Evolutionary conservation across 352 stramenopile species (phyloP).

Genomic region (Peronospora farinosa): DNA sequence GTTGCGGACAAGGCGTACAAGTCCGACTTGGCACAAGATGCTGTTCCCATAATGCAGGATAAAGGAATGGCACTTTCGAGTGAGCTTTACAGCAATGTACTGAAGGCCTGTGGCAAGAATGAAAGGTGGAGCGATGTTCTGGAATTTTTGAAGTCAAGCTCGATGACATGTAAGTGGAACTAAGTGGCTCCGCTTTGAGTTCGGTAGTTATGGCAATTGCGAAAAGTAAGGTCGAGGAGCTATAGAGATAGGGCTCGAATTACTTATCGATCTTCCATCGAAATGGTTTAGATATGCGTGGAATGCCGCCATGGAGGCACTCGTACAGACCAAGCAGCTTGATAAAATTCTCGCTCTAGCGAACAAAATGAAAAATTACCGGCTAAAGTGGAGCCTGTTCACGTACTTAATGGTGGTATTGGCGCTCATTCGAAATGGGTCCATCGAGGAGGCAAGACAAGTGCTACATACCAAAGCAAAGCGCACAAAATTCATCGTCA

Average conservation of each 20-base stretch:
- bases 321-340: conserved; percentile 5
- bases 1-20: conserved; percentile 12
- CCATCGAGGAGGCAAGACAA: conserved; percentile 3
- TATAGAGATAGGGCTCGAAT: conserved; percentile 2
- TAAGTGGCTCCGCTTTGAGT: conserved; percentile 6
- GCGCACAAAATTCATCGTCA: neutral
- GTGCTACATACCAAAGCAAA: conserved; percentile 5
- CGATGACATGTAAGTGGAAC: neutral
- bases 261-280: conserved; percentile 7
- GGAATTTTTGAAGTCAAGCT: conserved; percentile 10
- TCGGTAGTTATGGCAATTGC: conserved; percentile 11
- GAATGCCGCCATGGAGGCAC: conserved; percentile 8
- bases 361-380: conserved; percentile 5
- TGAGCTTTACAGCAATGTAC: conserved; percentile 10
- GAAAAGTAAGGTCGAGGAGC: neutral
- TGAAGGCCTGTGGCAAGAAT: conserved; percentile 10
- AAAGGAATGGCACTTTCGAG: neutral
- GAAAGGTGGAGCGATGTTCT: conserved; percentile 9
- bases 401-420: conserved; percentile 7
- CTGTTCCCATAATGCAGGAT: conserved; percentile 4
- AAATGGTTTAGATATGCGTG: conserved; percentile 8
- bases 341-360: conserved; percentile 3
- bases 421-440: conserved; percentile 9
- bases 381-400: conserved; percentile 3
- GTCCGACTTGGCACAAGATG: conserved; percentile 10